These are phyloP conservation scores for Acer yangbiense DNA, from an alignment of 345 rosid genomes.

Conservation along the genomic window DNA sequence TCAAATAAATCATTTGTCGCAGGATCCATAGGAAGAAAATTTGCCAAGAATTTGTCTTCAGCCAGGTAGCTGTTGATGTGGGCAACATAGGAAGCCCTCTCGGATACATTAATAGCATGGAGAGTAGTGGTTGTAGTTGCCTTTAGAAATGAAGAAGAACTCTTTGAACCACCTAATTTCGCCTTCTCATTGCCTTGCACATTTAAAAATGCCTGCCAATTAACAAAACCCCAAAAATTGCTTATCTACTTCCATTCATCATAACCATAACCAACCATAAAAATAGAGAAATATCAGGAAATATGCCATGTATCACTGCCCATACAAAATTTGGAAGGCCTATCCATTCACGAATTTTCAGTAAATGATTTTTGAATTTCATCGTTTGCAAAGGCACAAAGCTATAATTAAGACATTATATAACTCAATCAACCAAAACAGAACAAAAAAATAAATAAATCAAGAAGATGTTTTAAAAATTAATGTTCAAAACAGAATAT, in stretches of 20 bases:
- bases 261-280: not conserved
- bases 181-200: constrained; percentile 65
- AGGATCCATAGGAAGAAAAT: constrained; percentile 82
- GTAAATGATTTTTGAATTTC: not conserved
- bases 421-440: not conserved
- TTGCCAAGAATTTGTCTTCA: constrained; percentile 84
- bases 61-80: constrained; percentile 79
- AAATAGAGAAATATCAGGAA: not conserved
- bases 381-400: not conserved
- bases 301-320: not conserved
- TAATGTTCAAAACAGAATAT: not conserved
- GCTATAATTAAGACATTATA: not conserved
- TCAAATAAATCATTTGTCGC: constrained; percentile 80
- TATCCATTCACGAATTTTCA: not conserved
- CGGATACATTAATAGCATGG: constrained; percentile 83
- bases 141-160: constrained; percentile 75
- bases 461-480: not conserved
- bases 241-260: not conserved
- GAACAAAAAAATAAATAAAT: not conserved
- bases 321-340: not conserved
- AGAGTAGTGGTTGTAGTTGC: constrained; percentile 86
- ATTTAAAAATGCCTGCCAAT: constrained; percentile 65
- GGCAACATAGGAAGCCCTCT: constrained; percentile 90
- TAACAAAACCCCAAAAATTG: constrained; percentile 13
- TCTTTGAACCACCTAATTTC: constrained; percentile 61